phyloP scores from a whole-genome alignment of 176 grass and related monocot species.

The Eleusine indica region DNA sequence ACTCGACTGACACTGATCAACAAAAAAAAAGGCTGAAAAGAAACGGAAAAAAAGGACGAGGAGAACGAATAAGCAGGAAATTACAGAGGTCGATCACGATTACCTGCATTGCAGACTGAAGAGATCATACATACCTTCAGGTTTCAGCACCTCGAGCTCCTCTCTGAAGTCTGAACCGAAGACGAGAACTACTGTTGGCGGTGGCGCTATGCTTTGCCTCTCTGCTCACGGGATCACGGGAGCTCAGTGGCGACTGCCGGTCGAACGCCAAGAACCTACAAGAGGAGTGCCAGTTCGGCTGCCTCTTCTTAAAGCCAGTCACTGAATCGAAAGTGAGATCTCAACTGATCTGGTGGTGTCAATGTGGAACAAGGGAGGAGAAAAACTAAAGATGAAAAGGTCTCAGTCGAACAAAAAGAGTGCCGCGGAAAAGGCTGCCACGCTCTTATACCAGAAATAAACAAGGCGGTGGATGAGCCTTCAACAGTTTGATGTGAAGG shows the following conservation, averaged over 20 bases:
- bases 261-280: constrained; percentile 24
- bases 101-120: constrained; percentile 12
- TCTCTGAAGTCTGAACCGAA: constrained; percentile 28
- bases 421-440: constrained; percentile 62
- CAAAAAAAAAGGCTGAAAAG: not conserved
- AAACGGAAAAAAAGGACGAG: not conserved
- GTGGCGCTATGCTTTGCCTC: not conserved
- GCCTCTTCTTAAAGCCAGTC: constrained; percentile 55
- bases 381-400: constrained; percentile 24
- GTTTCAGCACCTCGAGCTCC: not conserved
- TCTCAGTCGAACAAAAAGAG: constrained; percentile 51
- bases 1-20: not conserved
- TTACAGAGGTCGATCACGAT: constrained; percentile 18
- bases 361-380: constrained; percentile 24
- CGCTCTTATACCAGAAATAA: constrained; percentile 23
- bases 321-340: constrained; percentile 57
- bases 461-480: not conserved
- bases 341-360: constrained; percentile 53
- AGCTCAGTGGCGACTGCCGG: not conserved
- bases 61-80: constrained; percentile 2
- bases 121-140: constrained; percentile 24
- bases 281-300: constrained; percentile 27
- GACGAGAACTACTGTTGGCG: not conserved
- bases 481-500: not conserved
- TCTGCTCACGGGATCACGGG: constrained; percentile 8